These are phyloP conservation scores for Talaromyces adpressus DNA, from an alignment of 495 filamentous ascomycete species.

Conservation along the genomic window DNA sequence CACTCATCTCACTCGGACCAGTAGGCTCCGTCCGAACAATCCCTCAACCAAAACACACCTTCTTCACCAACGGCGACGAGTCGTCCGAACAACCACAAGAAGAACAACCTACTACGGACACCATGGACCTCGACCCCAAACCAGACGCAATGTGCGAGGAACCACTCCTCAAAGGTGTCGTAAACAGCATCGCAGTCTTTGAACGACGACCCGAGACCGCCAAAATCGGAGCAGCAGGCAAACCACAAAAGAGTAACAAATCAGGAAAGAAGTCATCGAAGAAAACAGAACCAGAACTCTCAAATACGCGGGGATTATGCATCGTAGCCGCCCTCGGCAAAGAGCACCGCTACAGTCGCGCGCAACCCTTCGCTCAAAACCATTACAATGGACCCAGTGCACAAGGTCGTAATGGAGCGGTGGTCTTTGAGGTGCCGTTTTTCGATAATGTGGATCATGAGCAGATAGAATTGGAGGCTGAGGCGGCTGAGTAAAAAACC, in stretches of 20 bases:
- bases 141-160: slow-evolving; percentile 5
- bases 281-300: slow-evolving; percentile 19
- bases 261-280: not conserved
- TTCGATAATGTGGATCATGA: slow-evolving; percentile 8
- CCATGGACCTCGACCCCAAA: slow-evolving; percentile 18
- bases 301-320: slow-evolving; percentile 54
- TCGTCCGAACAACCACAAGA: too few species aligned
- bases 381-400: slow-evolving; percentile 35
- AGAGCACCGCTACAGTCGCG: slow-evolving; percentile 75
- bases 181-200: slow-evolving; percentile 81
- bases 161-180: slow-evolving; percentile 57
- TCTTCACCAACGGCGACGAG: slow-evolving; percentile 10
- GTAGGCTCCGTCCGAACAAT: slow-evolving; percentile 39
- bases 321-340: slow-evolving; percentile 79
- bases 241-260: slow-evolving; percentile 52
- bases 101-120: slow-evolving; percentile 16
- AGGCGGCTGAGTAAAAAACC: not conserved
- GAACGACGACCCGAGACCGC: slow-evolving; percentile 46
- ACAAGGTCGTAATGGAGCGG: slow-evolving; percentile 66
- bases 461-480: slow-evolving; percentile 6
- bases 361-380: slow-evolving; percentile 48
- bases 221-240: slow-evolving; percentile 17
- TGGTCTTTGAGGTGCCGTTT: slow-evolving; percentile 72
- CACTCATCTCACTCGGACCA: slow-evolving; percentile 62
- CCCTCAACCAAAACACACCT: slow-evolving; percentile 4